Evolutionary conservation across 495 filamentous ascomycete species (phyloP).

Genomic region (Podospora pseudocomata): DNA sequence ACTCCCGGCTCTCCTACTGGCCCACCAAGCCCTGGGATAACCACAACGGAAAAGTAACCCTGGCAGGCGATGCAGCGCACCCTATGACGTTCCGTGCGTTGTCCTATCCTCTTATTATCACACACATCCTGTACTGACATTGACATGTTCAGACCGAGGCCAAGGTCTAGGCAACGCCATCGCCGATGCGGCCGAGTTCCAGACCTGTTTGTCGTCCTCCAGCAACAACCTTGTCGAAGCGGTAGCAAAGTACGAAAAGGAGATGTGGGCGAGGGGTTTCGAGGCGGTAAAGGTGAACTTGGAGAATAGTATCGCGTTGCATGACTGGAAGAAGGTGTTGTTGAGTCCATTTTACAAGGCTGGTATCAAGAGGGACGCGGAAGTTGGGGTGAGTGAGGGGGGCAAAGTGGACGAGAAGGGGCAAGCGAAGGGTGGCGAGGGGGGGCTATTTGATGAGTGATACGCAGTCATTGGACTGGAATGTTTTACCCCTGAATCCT

Average conservation of each 20-base stretch:
- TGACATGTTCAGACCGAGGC: constrained; percentile 36
- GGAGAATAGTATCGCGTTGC: constrained; percentile 35
- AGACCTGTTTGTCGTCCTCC: constrained; percentile 27
- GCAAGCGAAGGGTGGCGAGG: neutral
- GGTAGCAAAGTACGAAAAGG: constrained; percentile 33
- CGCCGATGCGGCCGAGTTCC: constrained; percentile 38
- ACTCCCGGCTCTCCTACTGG: constrained; percentile 26
- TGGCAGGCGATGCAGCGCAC: constrained; percentile 52
- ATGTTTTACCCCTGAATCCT: no score
- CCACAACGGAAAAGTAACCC: constrained; percentile 38
- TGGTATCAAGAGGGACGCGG: constrained; percentile 1
- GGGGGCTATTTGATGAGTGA: neutral
- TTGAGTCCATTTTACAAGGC: constrained; percentile 8
- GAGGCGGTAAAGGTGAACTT: constrained; percentile 29
- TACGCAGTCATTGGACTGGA: no score
- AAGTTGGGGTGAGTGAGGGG: neutral
- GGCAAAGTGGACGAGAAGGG: neutral
- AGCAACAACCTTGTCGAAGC: constrained; percentile 22
- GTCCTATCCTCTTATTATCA: no score
- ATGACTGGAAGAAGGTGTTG: constrained; percentile 35
- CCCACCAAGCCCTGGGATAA: constrained; percentile 41
- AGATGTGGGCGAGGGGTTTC: constrained; percentile 32
- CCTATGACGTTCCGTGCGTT: constrained; percentile 44
- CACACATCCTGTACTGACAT: no score
- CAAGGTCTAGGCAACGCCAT: constrained; percentile 51